Conservation (phyloP, 257 asterid genomes). For the Solanum microdontum region DNA sequence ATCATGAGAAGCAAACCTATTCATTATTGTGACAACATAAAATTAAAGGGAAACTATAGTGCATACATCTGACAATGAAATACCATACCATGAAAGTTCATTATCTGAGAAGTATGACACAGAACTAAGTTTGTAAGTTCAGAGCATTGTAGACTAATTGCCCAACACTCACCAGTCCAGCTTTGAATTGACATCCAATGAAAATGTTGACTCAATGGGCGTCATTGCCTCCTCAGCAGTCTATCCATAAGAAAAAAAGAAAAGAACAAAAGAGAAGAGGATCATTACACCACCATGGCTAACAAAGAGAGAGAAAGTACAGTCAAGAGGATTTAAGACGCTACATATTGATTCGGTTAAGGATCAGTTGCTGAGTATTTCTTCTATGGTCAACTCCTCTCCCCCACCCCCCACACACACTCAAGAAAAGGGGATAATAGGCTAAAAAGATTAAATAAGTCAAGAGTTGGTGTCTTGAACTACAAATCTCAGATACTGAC, state of each 20-base stretch:
- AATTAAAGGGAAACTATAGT: background rate
- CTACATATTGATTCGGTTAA: background rate
- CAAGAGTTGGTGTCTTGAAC: background rate
- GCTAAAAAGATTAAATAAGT: background rate
- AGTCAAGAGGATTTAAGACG: background rate
- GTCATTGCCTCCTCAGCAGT: conserved; percentile 99
- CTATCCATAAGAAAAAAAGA: conserved; percentile 31
- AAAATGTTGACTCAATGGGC: conserved; percentile 95
- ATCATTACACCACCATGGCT: background rate
- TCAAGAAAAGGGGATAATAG: background rate
- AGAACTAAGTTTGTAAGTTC: background rate
- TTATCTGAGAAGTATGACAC: background rate
- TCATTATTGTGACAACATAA: background rate
- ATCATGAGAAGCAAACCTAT: background rate
- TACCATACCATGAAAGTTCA: background rate
- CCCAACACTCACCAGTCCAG: conserved; percentile 68
- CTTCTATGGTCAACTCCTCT: background rate
- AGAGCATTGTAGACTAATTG: background rate
- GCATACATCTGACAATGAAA: background rate
- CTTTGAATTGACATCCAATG: conserved; percentile 88
- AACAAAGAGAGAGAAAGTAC: background rate
- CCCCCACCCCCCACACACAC: background rate
- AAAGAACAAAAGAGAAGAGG: background rate
- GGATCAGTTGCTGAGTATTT: background rate
- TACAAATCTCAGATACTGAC: background rate